Evolutionary conservation across 2,329 filamentous ascomycete genomes (phyloP), one percentile per base, ranked within the genome.

Genomic region (Septoria petroselini): DNA sequence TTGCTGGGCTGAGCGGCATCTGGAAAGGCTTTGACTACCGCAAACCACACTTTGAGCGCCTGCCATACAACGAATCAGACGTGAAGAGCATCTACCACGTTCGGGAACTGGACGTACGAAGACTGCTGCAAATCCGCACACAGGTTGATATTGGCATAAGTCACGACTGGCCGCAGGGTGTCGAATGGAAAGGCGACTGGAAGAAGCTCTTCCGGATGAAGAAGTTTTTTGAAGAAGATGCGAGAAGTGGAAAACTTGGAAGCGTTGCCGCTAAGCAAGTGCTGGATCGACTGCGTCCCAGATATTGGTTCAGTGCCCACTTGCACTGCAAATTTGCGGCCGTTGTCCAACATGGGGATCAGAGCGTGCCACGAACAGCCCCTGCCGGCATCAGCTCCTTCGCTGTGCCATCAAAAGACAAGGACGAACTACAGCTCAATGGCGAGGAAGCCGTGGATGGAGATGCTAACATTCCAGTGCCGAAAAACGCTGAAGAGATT

Each of bases 1-100:
- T 98, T 54, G 88, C 89, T 29, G 91, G 86, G 4, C 75, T 97
- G 67, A 93, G 88, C 45, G 93, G 93, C 4, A 98, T 98, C 57
- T 98, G 88, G 87, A 96, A 96, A 68, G 86, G 84, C 1, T 86
- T 84, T 62, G 85, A 96, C 70, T 98, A 94, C 70, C 80, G 81
- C 54, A 91, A 86, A 67, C 76, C 85, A 7, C 91, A 97, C 65
- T 79, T 82, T 57, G 93, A 98, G 71, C 80, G 91, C 12, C 73
- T 98, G 3, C 93, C 93, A 0, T 97, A 95, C 68, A 86, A 80
- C 60, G 66, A 74, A 15, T 81, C 84, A 55, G 89, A 96, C 45
- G 72, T 94, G 53, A 85, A 82, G 66, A 86, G 81, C 45, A 87
- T 94, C 62, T 97, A 96, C 64, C 91, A 97, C 65, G 82, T 95